Conservation (phyloP, 2,329 filamentous ascomycete genomes). For the Cercospora sojina region DNA sequence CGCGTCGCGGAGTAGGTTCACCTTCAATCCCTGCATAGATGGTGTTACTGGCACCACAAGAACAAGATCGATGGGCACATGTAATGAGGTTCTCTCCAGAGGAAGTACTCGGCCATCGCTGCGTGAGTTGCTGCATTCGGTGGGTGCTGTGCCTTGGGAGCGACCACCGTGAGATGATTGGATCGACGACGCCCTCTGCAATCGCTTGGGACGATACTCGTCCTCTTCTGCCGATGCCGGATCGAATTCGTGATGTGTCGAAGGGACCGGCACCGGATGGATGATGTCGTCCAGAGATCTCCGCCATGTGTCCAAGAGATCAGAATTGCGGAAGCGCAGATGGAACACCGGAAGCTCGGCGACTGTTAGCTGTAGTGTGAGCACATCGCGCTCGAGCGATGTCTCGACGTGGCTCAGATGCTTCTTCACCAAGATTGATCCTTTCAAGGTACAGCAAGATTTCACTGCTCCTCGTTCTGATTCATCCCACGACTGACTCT, state of each 20-base stretch:
- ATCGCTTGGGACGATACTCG: conserved; percentile 46
- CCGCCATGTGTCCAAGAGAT: conserved; percentile 86
- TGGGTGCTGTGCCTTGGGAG: conserved; percentile 83
- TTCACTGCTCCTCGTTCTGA: conserved; percentile 57
- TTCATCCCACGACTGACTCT: conserved; percentile 65
- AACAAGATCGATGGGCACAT: conserved; percentile 92
- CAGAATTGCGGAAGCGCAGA: conserved; percentile 79
- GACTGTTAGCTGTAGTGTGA: conserved; percentile 89
- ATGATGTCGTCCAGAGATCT: conserved; percentile 83
- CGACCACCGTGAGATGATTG: conserved; percentile 79
- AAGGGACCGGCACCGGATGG: conserved; percentile 56
- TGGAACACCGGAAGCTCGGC: conserved; percentile 91
- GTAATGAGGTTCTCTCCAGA: conserved; percentile 57
- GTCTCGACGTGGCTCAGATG: conserved; percentile 88
- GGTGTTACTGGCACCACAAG: conserved; percentile 96
- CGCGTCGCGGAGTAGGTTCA: conserved; percentile 87
- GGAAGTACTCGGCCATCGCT: conserved; percentile 47
- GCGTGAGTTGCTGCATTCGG: conserved; percentile 78
- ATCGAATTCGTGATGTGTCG: conserved; percentile 73
- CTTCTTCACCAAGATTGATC: conserved; percentile 97
- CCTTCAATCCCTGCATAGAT: conserved; percentile 99
- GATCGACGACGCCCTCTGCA: conserved; percentile 74
- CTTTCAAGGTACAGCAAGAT: conserved; percentile 82
- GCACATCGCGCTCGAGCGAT: conserved; percentile 70
- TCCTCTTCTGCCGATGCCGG: conserved; percentile 56